phyloP scores from a whole-genome alignment of 1,284 basidiomycete genomes.

The Ceratobasidium sp. region DNA sequence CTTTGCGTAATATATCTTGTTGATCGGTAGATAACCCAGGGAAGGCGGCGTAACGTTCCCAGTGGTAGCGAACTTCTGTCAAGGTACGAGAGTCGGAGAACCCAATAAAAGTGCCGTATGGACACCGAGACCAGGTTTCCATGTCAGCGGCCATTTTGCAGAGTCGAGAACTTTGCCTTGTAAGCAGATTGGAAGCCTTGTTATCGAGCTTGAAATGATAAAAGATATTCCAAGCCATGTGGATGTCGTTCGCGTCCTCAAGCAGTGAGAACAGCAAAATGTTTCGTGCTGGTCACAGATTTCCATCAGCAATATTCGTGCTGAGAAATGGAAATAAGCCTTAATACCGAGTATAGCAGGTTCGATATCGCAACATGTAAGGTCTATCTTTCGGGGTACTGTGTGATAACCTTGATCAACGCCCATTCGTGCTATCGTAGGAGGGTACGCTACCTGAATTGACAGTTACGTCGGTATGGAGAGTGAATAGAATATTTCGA shows the following conservation, averaged over 20 bases:
- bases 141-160: neutral
- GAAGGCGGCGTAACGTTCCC: conserved; percentile 26
- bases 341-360: neutral
- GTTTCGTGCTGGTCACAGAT: conserved; percentile 2
- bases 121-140: neutral
- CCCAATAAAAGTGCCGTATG: neutral
- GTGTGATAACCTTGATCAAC: conserved; percentile 36
- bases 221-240: conserved; percentile 20
- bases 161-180: neutral
- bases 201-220: conserved; percentile 30
- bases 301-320: conserved; percentile 14
- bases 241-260: neutral
- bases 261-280: conserved; percentile 5
- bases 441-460: neutral
- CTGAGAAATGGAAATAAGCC: conserved; percentile 53
- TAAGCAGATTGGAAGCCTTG: neutral
- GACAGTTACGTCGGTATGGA: conserved; percentile 54
- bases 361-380: conserved; percentile 63
- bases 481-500: conserved; percentile 62
- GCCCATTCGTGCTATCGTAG: conserved; percentile 43
- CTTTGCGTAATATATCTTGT: neutral
- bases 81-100: neutral
- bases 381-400: conserved; percentile 57
- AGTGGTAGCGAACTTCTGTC: neutral
- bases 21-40: neutral